Base-by-base conservation (phyloP, 345 rosid species). In the Fremontodendron californicum region DNA sequence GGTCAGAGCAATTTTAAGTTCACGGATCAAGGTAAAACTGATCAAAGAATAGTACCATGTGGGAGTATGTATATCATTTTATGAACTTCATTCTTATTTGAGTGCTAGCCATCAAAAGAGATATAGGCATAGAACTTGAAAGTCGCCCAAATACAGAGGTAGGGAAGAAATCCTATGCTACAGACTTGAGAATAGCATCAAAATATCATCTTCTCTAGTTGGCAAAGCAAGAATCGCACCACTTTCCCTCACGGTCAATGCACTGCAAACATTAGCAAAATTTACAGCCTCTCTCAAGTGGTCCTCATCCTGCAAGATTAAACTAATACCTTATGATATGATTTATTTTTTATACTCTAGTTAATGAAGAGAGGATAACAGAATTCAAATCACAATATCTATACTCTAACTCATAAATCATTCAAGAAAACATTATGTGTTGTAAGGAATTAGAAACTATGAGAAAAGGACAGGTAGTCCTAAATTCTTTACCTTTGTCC, bases 161-260 rank as follows among this genome's bases (percentile, higher is more conserved):
- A 40, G 27, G 13, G 15, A 39, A 12, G 21, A 60, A 45, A 54
- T 45, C 10, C 61, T 84, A 88, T 35, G 85, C 77, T 6, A 84
- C 89, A 8, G 82, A 42, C 61, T 86, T 84, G 4, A 89, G 82
- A 27, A 93, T 54, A 51, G 90, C 84, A 60, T 82, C 74, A n/a
- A n/a, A 69, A 83, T 85, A 13, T 93, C 97, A 61, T 88, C 88
- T 84, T 91, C 91, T 84, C 62, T 85, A 0, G 94, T 90, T 21
- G 98, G 97, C 85, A 94, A 86, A 4, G 97, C 97, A 0, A 97
- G 97, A 35, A 94, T 94, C 11, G 97, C 97, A 21, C 97, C 98
- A 85, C 98, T 87, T 76, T 87, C 94, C 37, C 52, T 93, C 39
- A 93, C 98, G 0, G 98, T 89, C 81, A 94, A 85, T 51, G 98